phyloP scores from a whole-genome alignment of 1,139 yeast species.

The Geotrichum europaeum region DNA sequence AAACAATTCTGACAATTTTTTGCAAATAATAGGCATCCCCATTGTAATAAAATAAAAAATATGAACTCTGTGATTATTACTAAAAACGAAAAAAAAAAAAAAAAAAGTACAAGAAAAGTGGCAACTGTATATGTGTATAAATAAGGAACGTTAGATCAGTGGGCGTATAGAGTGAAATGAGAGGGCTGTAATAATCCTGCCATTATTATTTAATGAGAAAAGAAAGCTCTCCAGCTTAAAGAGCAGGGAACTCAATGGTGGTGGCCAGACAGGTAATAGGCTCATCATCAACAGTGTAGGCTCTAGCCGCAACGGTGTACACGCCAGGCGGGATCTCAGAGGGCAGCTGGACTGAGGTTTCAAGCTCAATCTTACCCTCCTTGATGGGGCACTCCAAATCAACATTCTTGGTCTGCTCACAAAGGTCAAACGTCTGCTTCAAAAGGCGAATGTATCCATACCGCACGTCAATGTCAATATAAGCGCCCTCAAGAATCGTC shows the following conservation, averaged over 20 bases:
- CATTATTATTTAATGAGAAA: not conserved
- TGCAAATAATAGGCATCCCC: too few species aligned
- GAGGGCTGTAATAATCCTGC: not conserved
- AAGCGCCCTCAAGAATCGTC: constrained; percentile 73
- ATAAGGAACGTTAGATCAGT: not conserved
- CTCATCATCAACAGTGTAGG: constrained; percentile 75
- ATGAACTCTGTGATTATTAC: too few species aligned
- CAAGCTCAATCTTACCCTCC: constrained; percentile 59
- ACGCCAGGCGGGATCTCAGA: constrained; percentile 94
- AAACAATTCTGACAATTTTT: not conserved
- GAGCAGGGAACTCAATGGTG: constrained; percentile 43
- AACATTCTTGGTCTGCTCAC: constrained; percentile 70
- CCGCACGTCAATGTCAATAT: constrained; percentile 86
- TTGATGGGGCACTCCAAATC: constrained; percentile 71
- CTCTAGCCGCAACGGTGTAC: constrained; percentile 80
- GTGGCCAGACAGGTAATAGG: constrained; percentile 84
- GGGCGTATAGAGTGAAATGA: not conserved
- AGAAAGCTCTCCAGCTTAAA: not conserved
- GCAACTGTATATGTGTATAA: not conserved
- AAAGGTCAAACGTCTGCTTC: constrained; percentile 81
- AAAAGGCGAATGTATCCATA: constrained; percentile 85
- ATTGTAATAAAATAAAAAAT: too few species aligned
- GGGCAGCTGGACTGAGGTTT: constrained; percentile 76
- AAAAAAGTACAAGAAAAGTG: too few species aligned
- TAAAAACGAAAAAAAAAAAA: not conserved